A percentile compares a stretch with the other conserved stretches of the same genome.
phyloP scores from a whole-genome alignment of 305 asterid species.

The Fraxinus nigra region DNA sequence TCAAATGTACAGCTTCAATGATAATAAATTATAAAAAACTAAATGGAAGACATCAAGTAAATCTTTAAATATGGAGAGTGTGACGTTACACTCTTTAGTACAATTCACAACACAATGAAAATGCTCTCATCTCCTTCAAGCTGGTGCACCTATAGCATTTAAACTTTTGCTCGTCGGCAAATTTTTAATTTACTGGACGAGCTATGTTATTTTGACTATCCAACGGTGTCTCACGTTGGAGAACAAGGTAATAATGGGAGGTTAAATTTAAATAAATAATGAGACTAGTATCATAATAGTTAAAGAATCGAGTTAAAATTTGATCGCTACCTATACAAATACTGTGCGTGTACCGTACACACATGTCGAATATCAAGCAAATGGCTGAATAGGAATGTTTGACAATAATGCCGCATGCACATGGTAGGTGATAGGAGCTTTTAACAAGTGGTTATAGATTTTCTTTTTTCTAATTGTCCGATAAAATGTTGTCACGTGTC shows the following conservation, averaged over 20 bases:
- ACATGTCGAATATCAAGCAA: background rate
- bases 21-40: too few species aligned
- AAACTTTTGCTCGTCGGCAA: background rate
- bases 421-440: too few species aligned
- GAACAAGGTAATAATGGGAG: too few species aligned
- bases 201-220: background rate
- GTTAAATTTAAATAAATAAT: too few species aligned
- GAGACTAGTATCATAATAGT: background rate
- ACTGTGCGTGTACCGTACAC: background rate
- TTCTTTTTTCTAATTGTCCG: too few species aligned
- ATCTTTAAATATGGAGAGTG: too few species aligned
- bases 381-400: background rate
- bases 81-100: too few species aligned
- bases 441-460: too few species aligned
- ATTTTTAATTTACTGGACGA: background rate
- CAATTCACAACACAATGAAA: background rate
- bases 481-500: too few species aligned
- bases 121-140: background rate
- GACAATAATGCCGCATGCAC: too few species aligned
- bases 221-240: background rate
- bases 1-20: too few species aligned
- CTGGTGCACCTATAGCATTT: background rate
- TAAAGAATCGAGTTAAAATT: background rate
- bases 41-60: too few species aligned
- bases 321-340: background rate